A percentile compares a stretch with the other conserved stretches of the same genome.
phyloP scores from a whole-genome alignment of 2,329 filamentous ascomycete genomes.

The Epichloe sibirici region DNA sequence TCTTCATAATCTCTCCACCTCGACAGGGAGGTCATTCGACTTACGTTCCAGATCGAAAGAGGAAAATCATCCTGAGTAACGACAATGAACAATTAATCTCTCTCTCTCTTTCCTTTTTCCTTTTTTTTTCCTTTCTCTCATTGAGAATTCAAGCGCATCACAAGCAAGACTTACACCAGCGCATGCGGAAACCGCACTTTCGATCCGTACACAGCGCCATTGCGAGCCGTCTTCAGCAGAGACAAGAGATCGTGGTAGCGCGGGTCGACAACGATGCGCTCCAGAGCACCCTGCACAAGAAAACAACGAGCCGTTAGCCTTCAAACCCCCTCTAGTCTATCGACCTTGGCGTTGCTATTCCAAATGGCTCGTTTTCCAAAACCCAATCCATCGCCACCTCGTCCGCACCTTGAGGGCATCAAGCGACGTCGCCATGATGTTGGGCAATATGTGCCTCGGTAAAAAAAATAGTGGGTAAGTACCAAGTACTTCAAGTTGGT shows the following conservation, averaged over 20 bases:
- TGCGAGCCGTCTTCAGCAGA: slow-evolving; percentile 84
- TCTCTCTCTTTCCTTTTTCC: too few relatives aligned
- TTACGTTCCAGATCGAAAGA: slow-evolving; percentile 85
- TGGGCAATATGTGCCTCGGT: slow-evolving; percentile 10
- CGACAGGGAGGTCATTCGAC: slow-evolving; percentile 17
- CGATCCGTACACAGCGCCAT: slow-evolving; percentile 90
- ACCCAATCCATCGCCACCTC: background rate
- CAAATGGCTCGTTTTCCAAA: too few relatives aligned
- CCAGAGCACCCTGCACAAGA: slow-evolving; percentile 36
- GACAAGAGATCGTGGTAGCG: slow-evolving; percentile 74
- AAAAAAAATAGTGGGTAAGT: slow-evolving; percentile 4
- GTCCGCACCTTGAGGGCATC: slow-evolving; percentile 18
- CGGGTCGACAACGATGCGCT: slow-evolving; percentile 70
- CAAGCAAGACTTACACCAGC: slow-evolving; percentile 48
- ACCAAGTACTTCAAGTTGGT: too few relatives aligned
- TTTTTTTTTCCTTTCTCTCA: too few relatives aligned
- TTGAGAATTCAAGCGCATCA: background rate
- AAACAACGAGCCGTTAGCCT: background rate
- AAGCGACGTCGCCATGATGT: slow-evolving; percentile 16
- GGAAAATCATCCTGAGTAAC: slow-evolving; percentile 69
- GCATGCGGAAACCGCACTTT: slow-evolving; percentile 98
- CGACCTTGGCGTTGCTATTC: too few relatives aligned
- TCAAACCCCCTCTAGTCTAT: background rate
- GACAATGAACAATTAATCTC: background rate
- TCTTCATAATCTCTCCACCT: background rate